Percentiles rank a stretch among this genome's conserved stretches.
phyloP scores from a whole-genome alignment of 2,329 filamentous ascomycete species.

The Beauveria varroae region DNA sequence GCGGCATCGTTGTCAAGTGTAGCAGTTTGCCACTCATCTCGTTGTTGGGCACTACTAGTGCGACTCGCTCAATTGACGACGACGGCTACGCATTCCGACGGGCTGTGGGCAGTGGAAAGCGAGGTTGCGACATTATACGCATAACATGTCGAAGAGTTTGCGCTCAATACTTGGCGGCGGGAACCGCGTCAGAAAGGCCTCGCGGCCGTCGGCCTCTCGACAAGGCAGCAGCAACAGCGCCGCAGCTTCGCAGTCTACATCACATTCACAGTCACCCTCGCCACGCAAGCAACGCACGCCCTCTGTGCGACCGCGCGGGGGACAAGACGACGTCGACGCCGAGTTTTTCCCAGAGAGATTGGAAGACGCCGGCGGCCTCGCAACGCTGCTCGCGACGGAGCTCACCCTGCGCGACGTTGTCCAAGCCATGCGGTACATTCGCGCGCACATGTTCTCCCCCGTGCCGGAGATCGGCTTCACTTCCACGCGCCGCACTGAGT shows the following conservation, averaged over 20 bases:
- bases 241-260: not conserved
- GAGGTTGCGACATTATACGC: not conserved
- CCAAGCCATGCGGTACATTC: slow-evolving; percentile 58
- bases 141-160: slow-evolving; percentile 26
- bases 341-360: slow-evolving; percentile 39
- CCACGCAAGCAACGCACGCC: slow-evolving; percentile 6
- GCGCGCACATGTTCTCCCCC: slow-evolving; percentile 53
- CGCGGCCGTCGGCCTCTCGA: slow-evolving; percentile 13
- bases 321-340: slow-evolving; percentile 19
- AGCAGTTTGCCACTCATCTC: not conserved
- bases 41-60: not conserved
- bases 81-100: too few species aligned
- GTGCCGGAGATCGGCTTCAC: slow-evolving; percentile 58
- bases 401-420: slow-evolving; percentile 52
- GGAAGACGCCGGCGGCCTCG: slow-evolving; percentile 54
- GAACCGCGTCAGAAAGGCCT: slow-evolving; percentile 27
- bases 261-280: slow-evolving; percentile 9
- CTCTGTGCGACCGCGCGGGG: slow-evolving; percentile 19
- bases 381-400: slow-evolving; percentile 46
- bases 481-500: slow-evolving; percentile 53
- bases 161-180: slow-evolving; percentile 31
- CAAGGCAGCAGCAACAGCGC: slow-evolving; percentile 1
- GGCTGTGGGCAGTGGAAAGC: too few species aligned
- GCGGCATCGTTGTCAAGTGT: not conserved
- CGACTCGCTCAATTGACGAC: too few species aligned